Evolutionary conservation across 2,329 filamentous ascomycete genomes (phyloP), one percentile per base, ranked within the genome.

Genomic region (Gremmenia infestans): DNA sequence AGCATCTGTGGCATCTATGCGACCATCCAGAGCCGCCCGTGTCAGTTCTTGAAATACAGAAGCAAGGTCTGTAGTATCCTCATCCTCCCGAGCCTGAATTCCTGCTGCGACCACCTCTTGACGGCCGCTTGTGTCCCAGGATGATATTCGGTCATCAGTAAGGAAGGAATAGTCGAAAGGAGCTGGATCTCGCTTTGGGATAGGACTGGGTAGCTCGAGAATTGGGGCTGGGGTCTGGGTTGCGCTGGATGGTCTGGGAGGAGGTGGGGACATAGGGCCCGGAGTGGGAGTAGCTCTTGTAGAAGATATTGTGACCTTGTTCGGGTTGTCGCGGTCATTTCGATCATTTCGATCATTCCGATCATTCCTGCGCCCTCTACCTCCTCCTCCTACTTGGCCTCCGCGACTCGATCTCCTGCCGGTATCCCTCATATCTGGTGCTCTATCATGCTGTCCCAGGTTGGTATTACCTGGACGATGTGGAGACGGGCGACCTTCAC

Each of bases 11-110:
- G 89, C 78, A 40, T 81, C 77, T 47, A 97, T 72, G 49, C 85
- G 81, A 43, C 79, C 81, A 66, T 91, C 86, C 12, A 95, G 73
- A 17, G 87, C 85, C 36, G 89, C 85, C 59, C 87, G 85, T 37
- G 94, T 81, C 39, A 97, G 81, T 70, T 99, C 94, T 73, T 96
- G 90, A 63, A 92, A 91, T 22, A 96, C 76, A 14, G 81, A 81
- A 32, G 86, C 85, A 39, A 96, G 75, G 55, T 84, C 82, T 47
- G 86, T 77, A 7, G 81, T 75, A 67, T 95, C 86, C 62, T 88
- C 83, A 61, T 87, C 81, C 37, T 81, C 74, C 63, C 84, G 81
- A 48, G 87, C 85, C 63, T 85, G 78, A 45, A 80, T 71, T 23
- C 86, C 88, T 63, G 82, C 78, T 22, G 83, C 79, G 19, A 93